These are phyloP conservation scores for Pilatotrama ljubarskyi DNA, from an alignment of 768 basidiomycete genomes.

Conservation along the genomic window DNA sequence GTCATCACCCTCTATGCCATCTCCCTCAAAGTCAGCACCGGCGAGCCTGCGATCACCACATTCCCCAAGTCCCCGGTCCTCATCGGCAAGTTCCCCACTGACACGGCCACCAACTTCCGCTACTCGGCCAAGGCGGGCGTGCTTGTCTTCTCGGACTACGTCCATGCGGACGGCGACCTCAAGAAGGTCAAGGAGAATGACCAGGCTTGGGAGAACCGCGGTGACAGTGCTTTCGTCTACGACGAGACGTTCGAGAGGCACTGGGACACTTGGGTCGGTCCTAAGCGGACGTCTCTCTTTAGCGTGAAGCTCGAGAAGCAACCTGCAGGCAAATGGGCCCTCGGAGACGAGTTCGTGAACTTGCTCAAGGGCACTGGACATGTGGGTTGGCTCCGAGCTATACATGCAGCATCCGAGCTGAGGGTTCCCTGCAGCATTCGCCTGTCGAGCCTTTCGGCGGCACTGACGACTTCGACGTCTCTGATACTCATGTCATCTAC, in stretches of 20 bases:
- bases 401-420: neutral
- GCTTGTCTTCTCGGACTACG: slow-evolving; percentile 85
- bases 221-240: slow-evolving; percentile 60
- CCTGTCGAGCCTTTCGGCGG: slow-evolving; percentile 91
- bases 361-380: slow-evolving; percentile 67
- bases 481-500: slow-evolving; percentile 68
- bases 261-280: slow-evolving; percentile 69
- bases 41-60: slow-evolving; percentile 26
- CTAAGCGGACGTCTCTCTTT: slow-evolving; percentile 73
- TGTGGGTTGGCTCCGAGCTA: slow-evolving; percentile 43
- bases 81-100: slow-evolving; percentile 68
- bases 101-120: slow-evolving; percentile 69
- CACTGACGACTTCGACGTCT: slow-evolving; percentile 77
- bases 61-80: slow-evolving; percentile 45
- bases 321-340: slow-evolving; percentile 51
- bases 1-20: slow-evolving; percentile 60
- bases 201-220: slow-evolving; percentile 68
- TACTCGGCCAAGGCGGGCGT: slow-evolving; percentile 54
- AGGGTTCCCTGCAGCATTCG: slow-evolving; percentile 43
- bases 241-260: slow-evolving; percentile 50
- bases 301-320: slow-evolving; percentile 56
- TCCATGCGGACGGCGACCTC: slow-evolving; percentile 75
- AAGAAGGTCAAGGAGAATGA: slow-evolving; percentile 70
- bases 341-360: slow-evolving; percentile 55
- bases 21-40: slow-evolving; percentile 47